Percentiles rank a stretch among this genome's conserved stretches.
These are phyloP conservation scores for Aegilops longissima DNA, from an alignment of 176 grass and related monocot species.

Conservation along the genomic window DNA sequence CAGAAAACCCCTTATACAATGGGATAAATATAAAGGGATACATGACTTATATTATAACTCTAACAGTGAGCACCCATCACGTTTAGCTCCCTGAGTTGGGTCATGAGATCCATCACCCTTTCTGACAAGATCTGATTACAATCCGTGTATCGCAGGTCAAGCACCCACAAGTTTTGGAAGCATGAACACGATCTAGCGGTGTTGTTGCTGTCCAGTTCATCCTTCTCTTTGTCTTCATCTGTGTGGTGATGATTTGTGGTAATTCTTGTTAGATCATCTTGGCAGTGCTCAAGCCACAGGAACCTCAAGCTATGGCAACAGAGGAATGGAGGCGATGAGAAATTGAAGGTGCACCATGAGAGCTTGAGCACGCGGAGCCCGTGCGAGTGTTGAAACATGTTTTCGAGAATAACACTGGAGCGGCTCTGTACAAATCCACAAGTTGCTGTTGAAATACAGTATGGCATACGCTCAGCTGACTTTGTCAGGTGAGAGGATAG, in stretches of 20 bases:
- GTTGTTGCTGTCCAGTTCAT: not conserved
- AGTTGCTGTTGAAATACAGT: too few relatives aligned
- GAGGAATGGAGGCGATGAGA: not conserved
- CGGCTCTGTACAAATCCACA: too few relatives aligned
- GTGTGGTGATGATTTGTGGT: not conserved
- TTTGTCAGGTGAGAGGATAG: not conserved
- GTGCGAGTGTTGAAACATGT: too few relatives aligned
- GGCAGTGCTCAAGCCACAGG: not conserved
- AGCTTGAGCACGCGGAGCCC: not conserved
- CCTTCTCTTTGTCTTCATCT: not conserved
- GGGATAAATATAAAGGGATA: too few relatives aligned
- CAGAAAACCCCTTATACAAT: too few relatives aligned
- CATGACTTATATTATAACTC: too few relatives aligned
- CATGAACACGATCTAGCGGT: not conserved
- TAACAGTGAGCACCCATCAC: not conserved
- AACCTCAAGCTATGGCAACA: not conserved
- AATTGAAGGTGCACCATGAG: not conserved
- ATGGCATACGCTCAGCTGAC: not conserved
- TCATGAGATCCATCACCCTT: not conserved
- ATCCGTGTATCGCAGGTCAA: not conserved
- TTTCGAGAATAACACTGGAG: too few relatives aligned
- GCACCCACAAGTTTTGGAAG: slow-evolving; percentile 4
- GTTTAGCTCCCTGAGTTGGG: not conserved
- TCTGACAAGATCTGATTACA: not conserved
- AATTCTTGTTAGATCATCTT: not conserved